phyloP scores from a whole-genome alignment of 768 basidiomycete species.

The Phaeolepiota aurea region DNA sequence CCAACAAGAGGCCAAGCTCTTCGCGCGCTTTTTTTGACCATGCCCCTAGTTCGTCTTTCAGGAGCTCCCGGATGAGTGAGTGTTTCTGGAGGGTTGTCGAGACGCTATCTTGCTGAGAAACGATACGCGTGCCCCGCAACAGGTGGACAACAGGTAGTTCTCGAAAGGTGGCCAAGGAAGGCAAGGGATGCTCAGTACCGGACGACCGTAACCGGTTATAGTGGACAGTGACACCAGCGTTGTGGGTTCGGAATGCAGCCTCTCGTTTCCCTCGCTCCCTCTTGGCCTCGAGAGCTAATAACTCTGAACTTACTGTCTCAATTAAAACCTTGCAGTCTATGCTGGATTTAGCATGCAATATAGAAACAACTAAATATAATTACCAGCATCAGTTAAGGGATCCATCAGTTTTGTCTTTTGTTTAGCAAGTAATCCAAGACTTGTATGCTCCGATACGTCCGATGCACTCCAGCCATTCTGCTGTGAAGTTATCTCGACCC shows the following conservation, averaged over 20 bases:
- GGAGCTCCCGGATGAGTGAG: conserved; percentile 13
- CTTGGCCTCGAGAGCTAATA: background rate
- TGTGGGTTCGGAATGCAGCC: conserved; percentile 14
- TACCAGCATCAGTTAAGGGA: background rate
- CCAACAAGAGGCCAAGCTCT: conserved; percentile 37
- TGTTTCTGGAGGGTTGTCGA: conserved; percentile 17
- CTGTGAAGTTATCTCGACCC: conserved; percentile 23
- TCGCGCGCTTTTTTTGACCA: conserved; percentile 41
- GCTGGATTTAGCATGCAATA: background rate
- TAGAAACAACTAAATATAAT: background rate
- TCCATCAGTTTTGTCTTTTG: background rate
- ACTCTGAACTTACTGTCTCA: background rate
- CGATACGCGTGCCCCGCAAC: conserved; percentile 19
- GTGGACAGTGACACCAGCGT: conserved; percentile 28
- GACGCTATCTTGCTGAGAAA: conserved; percentile 5
- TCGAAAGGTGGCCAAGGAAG: conserved; percentile 39
- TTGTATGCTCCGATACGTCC: conserved; percentile 29
- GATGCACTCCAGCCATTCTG: conserved; percentile 32
- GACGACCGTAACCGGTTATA: conserved; percentile 35
- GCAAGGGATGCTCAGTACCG: conserved; percentile 24
- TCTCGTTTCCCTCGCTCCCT: conserved; percentile 8
- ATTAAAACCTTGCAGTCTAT: background rate
- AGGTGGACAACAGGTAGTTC: conserved; percentile 34
- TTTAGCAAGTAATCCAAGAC: background rate
- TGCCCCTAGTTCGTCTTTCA: conserved; percentile 27